Evolutionary conservation across 106 monocot genomes (phyloP).

Genomic region (Allium cepa): DNA sequence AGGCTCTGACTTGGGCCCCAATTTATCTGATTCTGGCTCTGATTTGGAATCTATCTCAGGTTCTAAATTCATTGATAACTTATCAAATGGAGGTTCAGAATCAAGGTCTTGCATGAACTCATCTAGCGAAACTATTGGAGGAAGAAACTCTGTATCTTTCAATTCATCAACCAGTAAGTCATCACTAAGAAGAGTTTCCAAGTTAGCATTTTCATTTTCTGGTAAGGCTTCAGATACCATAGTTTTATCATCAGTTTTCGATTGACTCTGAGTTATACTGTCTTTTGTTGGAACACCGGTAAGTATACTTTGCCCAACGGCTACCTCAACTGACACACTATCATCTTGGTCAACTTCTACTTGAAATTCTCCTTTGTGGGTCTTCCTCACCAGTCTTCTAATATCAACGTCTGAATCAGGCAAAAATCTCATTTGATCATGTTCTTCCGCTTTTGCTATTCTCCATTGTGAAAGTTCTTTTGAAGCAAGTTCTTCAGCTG

Average conservation of each 20-base stretch:
- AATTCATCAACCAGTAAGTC: slow-evolving; percentile 69
- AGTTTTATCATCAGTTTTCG: slow-evolving; percentile 11
- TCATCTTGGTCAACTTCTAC: slow-evolving; percentile 83
- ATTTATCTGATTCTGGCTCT: slow-evolving; percentile 12
- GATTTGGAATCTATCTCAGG: slow-evolving; percentile 6
- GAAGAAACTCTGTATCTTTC: slow-evolving; percentile 54
- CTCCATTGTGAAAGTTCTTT: slow-evolving; percentile 91
- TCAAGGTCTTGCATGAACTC: slow-evolving; percentile 92
- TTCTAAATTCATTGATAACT: slow-evolving; percentile 26
- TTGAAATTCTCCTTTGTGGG: slow-evolving; percentile 95
- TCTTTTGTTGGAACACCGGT: slow-evolving; percentile 18
- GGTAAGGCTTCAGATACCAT: slow-evolving; percentile 16
- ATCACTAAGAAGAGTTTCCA: slow-evolving; percentile 32
- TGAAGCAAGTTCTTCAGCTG: slow-evolving; percentile 95
- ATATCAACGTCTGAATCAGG: slow-evolving; percentile 63
- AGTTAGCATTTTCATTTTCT: slow-evolving; percentile 8
- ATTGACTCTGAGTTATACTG: slow-evolving; percentile 11
- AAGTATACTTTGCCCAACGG: slow-evolving; percentile 29
- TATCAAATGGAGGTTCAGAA: slow-evolving; percentile 82
- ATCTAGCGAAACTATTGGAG: slow-evolving; percentile 74
- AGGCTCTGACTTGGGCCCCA: slow-evolving; percentile 11
- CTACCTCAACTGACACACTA: slow-evolving; percentile 43
- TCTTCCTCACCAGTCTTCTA: slow-evolving; percentile 87
- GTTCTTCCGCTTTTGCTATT: slow-evolving; percentile 85
- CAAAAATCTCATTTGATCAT: slow-evolving; percentile 77